Percentiles rank a stretch among this genome's conserved stretches.
Evolutionary conservation across 306 rosid species (phyloP).

Genomic region (Lathyrus tuberosus): DNA sequence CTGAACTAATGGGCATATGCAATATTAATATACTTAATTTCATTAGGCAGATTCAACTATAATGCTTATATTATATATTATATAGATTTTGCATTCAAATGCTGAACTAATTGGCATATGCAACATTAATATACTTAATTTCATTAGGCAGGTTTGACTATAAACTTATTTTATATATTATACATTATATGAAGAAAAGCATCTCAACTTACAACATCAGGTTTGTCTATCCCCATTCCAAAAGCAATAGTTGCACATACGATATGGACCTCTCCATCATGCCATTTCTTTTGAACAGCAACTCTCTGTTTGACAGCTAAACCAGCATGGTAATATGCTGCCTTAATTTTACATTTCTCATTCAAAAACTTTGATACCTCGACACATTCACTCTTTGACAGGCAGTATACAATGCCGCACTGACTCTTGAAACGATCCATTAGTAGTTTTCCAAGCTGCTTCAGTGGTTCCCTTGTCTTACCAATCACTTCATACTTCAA

Average conservation of each 20-base stretch:
- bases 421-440: constrained; percentile 69
- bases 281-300: constrained; percentile 87
- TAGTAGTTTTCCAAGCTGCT: constrained; percentile 73
- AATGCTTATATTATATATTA: not conserved
- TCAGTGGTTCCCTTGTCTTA: constrained; percentile 77
- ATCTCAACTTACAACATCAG: constrained; percentile 88
- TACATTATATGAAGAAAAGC: constrained; percentile 17
- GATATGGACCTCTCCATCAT: constrained; percentile 77
- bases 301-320: constrained; percentile 82
- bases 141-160: constrained; percentile 19
- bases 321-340: constrained; percentile 92
- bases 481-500: constrained; percentile 85
- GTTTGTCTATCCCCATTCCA: constrained; percentile 99
- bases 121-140: constrained; percentile 15
- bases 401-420: constrained; percentile 91
- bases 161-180: not conserved
- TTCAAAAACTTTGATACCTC: constrained; percentile 80
- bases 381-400: constrained; percentile 88
- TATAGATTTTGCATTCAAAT: constrained; percentile 12
- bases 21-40: constrained; percentile 34
- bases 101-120: constrained; percentile 1
- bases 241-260: constrained; percentile 98
- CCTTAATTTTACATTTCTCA: constrained; percentile 68
- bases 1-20: not conserved
- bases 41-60: constrained; percentile 29